Evolutionary conservation across 2,329 filamentous ascomycete species (phyloP).

Genomic region (Helotiales sp.): DNA sequence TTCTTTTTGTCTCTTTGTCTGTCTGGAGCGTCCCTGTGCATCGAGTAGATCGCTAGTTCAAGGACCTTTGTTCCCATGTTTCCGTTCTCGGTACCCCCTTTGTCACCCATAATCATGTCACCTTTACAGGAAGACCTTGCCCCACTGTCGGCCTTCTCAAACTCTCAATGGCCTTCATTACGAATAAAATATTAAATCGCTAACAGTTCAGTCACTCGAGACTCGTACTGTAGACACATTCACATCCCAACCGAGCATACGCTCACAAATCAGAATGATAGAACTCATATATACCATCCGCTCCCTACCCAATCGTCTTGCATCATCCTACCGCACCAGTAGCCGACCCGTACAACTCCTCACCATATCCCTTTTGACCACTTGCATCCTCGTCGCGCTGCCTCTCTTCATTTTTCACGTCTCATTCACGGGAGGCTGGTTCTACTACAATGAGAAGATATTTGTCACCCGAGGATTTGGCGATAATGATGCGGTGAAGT

Average conservation of each 20-base stretch:
- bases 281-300: neutral
- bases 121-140: too few species aligned
- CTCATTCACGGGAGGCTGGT: neutral
- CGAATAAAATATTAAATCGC: neutral
- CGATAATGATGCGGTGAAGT: neutral
- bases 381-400: neutral
- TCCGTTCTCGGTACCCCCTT: too few species aligned
- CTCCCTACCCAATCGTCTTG: neutral
- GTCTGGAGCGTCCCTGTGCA: too few species aligned
- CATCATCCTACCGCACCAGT: neutral
- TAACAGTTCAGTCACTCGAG: neutral
- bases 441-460: neutral
- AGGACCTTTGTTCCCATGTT: too few species aligned
- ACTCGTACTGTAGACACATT: neutral
- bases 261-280: neutral
- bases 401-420: neutral
- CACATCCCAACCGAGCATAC: neutral
- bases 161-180: neutral
- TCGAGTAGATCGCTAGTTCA: too few species aligned
- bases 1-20: too few species aligned
- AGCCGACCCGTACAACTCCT: too few species aligned
- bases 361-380: neutral
- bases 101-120: too few species aligned
- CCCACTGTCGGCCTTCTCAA: neutral
- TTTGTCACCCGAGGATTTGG: neutral